Evolutionary conservation across 331 rosid genomes (phyloP), one percentile per base, ranked within the genome.

Genomic region (Acacia concinna): DNA sequence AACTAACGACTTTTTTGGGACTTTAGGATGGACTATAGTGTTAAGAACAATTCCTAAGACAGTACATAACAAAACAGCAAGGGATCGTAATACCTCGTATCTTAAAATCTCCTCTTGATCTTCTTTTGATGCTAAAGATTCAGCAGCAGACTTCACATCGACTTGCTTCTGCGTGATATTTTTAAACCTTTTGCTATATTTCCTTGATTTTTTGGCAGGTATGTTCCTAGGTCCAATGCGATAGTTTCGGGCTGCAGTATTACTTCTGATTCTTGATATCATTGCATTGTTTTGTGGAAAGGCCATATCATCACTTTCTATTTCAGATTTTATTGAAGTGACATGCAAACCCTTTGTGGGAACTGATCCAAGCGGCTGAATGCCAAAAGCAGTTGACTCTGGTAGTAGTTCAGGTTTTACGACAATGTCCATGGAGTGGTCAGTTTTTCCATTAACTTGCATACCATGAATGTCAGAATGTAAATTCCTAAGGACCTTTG

Each of bases 31-130:
- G 52, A 46, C 52, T 4, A 15, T 44, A 18, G 15, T 7, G 38
- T 60, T 28, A 5, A 28, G 1, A 60, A 27, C 37, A 1, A 4
- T 28, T 28, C 37, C 38, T 31, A 12, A 68, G 57, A 73, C 30
- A 13, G 41, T 62, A 62, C 27, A 27, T 8, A 51, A 72, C 21
- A 57, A 67, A 75, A 44, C 32, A 13, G n/a, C 12, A 38, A 66
- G 62, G 32, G 51, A 51, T n/a, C 28, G 76, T 49, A 70, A 69
- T 89, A 94, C 98, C 96, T 91, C 98, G 20, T 74, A 78, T 79
- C 77, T 85, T 60, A 95, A 80, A 76, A 95, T 80, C 90, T 95
- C 98, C 77, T 91, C 94, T 71, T 78, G 92, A 66, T 97, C 98
- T 73, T 91, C 97, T 84, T 83, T 85, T 34, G 95, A 85, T 69